phyloP scores from a whole-genome alignment of 164 flowering plant genomes.

The Annona cherimola region DNA sequence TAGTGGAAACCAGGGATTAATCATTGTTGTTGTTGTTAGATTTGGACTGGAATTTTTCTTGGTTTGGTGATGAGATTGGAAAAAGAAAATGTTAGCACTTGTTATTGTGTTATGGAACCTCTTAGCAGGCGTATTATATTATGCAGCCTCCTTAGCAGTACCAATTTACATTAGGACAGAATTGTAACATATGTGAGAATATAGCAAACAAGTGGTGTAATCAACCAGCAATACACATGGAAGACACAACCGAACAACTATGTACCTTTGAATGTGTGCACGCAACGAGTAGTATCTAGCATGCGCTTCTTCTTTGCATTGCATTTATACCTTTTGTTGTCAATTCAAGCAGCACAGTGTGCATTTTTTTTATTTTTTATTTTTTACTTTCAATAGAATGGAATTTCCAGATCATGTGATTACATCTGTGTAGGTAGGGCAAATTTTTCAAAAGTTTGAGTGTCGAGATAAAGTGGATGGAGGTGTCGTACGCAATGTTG shows the following conservation, averaged over 20 bases:
- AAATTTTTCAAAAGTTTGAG: slow-evolving; percentile 87
- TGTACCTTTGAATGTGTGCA: not conserved
- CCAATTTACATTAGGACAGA: not conserved
- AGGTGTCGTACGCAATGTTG: slow-evolving; percentile 75
- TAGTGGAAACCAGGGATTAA: not conserved
- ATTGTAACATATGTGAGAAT: not conserved
- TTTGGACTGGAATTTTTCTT: not conserved
- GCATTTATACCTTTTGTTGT: not conserved
- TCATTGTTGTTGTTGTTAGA: not conserved
- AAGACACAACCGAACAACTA: not conserved
- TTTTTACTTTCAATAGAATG: not conserved
- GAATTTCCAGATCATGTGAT: not conserved
- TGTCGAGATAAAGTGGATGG: slow-evolving; percentile 46
- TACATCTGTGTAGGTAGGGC: slow-evolving; percentile 57
- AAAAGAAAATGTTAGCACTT: too few species aligned
- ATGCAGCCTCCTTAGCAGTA: not conserved
- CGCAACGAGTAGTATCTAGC: not conserved
- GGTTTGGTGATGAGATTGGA: not conserved
- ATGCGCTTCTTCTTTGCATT: not conserved
- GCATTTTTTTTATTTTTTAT: too few species aligned
- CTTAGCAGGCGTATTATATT: not conserved
- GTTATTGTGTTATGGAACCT: not conserved
- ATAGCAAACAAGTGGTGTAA: not conserved
- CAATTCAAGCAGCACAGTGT: too few species aligned
- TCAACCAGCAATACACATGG: not conserved